A percentile compares a stretch with the other conserved stretches of the same genome.
These are phyloP conservation scores for Amyloporia xantha DNA, from an alignment of 768 basidiomycete genomes.

Conservation along the genomic window DNA sequence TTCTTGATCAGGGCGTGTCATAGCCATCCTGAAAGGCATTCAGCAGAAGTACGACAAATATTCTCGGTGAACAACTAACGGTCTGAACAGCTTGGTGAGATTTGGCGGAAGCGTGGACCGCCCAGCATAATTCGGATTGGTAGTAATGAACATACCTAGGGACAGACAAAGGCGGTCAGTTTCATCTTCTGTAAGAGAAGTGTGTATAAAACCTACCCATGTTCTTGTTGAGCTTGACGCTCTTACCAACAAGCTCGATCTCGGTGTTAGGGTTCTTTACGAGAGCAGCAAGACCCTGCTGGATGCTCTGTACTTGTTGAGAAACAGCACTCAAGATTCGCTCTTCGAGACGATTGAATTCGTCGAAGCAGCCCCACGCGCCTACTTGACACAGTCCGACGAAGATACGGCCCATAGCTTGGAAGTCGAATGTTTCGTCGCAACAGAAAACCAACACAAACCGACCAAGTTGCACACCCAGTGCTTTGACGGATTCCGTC, in stretches of 20 bases:
- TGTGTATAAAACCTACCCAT: slow-evolving; percentile 51
- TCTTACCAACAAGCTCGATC: slow-evolving; percentile 95
- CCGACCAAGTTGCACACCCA: slow-evolving; percentile 94
- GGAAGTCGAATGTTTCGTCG: slow-evolving; percentile 99
- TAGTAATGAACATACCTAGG: slow-evolving; percentile 94
- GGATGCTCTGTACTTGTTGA: slow-evolving; percentile 97
- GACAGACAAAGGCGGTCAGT: slow-evolving; percentile 1
- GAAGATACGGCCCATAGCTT: slow-evolving; percentile 99
- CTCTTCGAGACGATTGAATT: slow-evolving; percentile 97
- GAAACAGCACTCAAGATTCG: slow-evolving; percentile 97
- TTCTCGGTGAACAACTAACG: slow-evolving; percentile 43
- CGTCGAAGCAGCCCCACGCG: slow-evolving; percentile 98
- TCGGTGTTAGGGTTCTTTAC: slow-evolving; percentile 82
- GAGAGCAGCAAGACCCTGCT: slow-evolving; percentile 84
- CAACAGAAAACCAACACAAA: slow-evolving; percentile 99
- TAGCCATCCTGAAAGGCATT: slow-evolving; percentile 71
- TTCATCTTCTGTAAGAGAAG: neutral
- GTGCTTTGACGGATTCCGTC: slow-evolving; percentile 98
- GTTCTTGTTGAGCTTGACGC: slow-evolving; percentile 85
- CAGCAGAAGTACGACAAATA: slow-evolving; percentile 12
- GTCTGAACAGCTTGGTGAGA: slow-evolving; percentile 87
- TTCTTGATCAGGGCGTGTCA: slow-evolving; percentile 97
- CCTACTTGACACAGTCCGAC: slow-evolving; percentile 98
- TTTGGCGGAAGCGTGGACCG: slow-evolving; percentile 87
- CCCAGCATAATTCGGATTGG: slow-evolving; percentile 98